These are phyloP conservation scores for Pelargonium myrrhifolium DNA, from an alignment of 441 rosid genomes.

Conservation along the genomic window DNA sequence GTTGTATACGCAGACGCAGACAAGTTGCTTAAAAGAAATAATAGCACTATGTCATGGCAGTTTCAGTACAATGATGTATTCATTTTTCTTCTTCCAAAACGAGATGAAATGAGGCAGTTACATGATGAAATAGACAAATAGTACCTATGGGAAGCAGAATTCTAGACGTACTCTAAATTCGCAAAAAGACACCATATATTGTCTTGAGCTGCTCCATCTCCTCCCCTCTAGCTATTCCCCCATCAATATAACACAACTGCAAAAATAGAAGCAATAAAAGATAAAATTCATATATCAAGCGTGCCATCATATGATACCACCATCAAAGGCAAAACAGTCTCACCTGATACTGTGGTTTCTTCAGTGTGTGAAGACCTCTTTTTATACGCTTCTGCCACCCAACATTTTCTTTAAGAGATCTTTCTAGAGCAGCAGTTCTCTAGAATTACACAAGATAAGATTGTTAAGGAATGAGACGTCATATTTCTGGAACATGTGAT, in stretches of 20 bases:
- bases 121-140: not conserved
- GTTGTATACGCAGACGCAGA: not conserved
- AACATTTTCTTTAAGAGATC: conserved; percentile 42
- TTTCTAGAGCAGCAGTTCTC: conserved; percentile 53
- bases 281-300: conserved; percentile 18
- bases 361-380: conserved; percentile 63
- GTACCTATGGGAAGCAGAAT: conserved; percentile 1
- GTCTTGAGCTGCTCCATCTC: conserved; percentile 75
- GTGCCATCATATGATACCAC: conserved; percentile 9
- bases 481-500: not conserved
- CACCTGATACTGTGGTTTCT: conserved; percentile 65
- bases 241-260: conserved; percentile 72
- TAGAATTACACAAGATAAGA: conserved; percentile 23
- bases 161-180: conserved; percentile 31
- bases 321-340: conserved; percentile 12
- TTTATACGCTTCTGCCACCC: conserved; percentile 63
- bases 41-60: not conserved
- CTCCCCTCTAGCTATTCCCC: conserved; percentile 51
- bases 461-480: not conserved
- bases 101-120: conserved; percentile 2
- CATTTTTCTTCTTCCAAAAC: not conserved
- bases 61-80: not conserved
- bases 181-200: conserved; percentile 44
- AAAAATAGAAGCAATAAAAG: conserved; percentile 12
- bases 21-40: not conserved